Conservation (phyloP, 2,329 filamentous ascomycete genomes). For the Aspergillus sp. region DNA sequence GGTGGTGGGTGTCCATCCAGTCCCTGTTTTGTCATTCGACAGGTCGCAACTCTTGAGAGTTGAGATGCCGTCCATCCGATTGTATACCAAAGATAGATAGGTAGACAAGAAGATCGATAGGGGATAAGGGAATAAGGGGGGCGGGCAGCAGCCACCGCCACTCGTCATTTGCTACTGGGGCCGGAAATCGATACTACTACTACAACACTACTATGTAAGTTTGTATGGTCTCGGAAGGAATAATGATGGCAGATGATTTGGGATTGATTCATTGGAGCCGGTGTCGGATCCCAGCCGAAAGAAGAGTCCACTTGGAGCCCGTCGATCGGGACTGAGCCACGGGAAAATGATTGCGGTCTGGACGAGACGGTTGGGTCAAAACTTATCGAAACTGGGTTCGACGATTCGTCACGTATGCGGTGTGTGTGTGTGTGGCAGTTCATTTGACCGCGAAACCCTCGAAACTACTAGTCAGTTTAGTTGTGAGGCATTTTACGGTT, state of each 20-base stretch:
- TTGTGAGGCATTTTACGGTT: conserved; percentile 1
- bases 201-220: no score
- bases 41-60: neutral
- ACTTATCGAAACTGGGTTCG: neutral
- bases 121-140: neutral
- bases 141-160: neutral
- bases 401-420: neutral
- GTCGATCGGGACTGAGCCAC: conserved; percentile 6
- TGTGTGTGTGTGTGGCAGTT: neutral
- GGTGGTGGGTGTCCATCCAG: no score
- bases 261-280: conserved; percentile 3
- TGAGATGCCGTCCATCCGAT: neutral
- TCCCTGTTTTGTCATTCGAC: neutral
- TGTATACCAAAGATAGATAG: neutral
- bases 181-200: neutral
- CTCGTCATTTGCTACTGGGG: neutral
- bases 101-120: neutral
- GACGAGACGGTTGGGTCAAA: neutral
- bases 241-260: neutral
- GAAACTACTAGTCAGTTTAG: neutral
- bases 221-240: no score
- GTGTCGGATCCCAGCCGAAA: conserved; percentile 8
- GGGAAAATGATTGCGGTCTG: conserved; percentile 6
- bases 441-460: neutral
- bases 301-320: neutral